These are phyloP conservation scores for Aspergillus bombycis DNA, from an alignment of 2,329 filamentous ascomycete genomes.

Conservation along the genomic window DNA sequence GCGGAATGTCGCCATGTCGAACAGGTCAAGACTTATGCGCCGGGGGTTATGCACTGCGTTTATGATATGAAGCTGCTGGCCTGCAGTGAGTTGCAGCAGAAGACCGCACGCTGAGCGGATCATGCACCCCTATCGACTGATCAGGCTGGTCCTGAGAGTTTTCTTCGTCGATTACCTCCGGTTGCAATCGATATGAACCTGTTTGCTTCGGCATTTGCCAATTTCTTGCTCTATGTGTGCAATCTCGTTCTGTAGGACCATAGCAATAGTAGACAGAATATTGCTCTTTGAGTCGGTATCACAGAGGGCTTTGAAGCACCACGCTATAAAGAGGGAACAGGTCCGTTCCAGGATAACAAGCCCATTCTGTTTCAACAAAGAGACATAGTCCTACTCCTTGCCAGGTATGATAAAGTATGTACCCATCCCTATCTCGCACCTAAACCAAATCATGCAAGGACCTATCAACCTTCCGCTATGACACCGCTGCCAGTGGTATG, in stretches of 20 bases:
- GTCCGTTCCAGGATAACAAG: not conserved
- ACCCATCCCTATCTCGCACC: not conserved
- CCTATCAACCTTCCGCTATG: not conserved
- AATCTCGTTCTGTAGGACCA: not conserved
- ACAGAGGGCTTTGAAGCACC: not conserved
- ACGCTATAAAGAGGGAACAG: not conserved
- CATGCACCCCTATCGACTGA: not conserved
- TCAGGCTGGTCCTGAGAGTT: not conserved
- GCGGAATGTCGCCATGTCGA: slow-evolving; percentile 49
- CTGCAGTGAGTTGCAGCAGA: slow-evolving; percentile 7
- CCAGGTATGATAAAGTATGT: not conserved
- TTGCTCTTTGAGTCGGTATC: not conserved
- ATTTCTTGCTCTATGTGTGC: not conserved
- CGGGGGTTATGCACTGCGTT: slow-evolving; percentile 65
- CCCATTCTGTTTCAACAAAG: not conserved
- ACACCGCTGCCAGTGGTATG: not conserved
- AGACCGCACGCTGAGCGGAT: not conserved
- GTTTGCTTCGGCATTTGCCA: not conserved
- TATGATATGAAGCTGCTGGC: slow-evolving; percentile 54
- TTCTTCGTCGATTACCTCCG: not conserved
- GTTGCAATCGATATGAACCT: not conserved
- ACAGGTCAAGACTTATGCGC: slow-evolving; percentile 63
- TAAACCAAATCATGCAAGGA: not conserved
- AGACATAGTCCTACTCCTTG: not conserved
- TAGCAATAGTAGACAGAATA: not conserved